Evolutionary conservation across 2,329 filamentous ascomycete genomes (phyloP).

Genomic region (Talaromyces sp.): DNA sequence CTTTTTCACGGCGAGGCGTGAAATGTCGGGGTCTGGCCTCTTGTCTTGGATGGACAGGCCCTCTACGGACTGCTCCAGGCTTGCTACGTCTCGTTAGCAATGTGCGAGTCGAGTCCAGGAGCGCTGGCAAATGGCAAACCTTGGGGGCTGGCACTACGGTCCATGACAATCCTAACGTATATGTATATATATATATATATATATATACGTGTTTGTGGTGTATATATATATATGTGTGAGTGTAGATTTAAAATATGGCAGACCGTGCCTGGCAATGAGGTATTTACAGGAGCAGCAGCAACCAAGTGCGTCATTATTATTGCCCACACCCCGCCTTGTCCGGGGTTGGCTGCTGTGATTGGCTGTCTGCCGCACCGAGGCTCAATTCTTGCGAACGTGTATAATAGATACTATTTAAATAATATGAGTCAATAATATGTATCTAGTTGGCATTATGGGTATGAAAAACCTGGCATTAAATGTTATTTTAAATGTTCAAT

Average conservation of each 20-base stretch:
- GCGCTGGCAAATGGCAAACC: conserved; percentile 15
- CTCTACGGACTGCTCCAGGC: conserved; percentile 14
- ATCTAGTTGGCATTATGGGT: no score
- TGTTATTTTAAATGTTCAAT: no score
- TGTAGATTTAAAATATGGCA: neutral
- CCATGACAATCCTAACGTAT: conserved; percentile 6
- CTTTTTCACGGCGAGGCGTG: conserved; percentile 19
- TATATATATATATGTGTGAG: neutral
- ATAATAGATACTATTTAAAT: neutral
- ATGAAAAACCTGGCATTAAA: neutral
- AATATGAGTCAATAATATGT: no score
- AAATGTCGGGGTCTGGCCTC: conserved; percentile 24
- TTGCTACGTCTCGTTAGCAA: conserved; percentile 2
- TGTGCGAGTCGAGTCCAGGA: neutral
- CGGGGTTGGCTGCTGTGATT: neutral
- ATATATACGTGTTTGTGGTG: no score
- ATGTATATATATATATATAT: conserved; percentile 1
- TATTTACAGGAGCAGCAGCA: neutral
- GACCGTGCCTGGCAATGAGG: neutral
- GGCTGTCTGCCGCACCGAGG: neutral
- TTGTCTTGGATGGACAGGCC: conserved; percentile 23
- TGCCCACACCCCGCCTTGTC: conserved; percentile 1
- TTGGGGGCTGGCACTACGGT: conserved; percentile 12
- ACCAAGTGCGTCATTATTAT: neutral
- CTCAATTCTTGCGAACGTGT: neutral